Percentiles rank a stretch among this genome's conserved stretches.
phyloP scores from a whole-genome alignment of 495 filamentous ascomycete genomes.

The Daldinia concentrica region DNA sequence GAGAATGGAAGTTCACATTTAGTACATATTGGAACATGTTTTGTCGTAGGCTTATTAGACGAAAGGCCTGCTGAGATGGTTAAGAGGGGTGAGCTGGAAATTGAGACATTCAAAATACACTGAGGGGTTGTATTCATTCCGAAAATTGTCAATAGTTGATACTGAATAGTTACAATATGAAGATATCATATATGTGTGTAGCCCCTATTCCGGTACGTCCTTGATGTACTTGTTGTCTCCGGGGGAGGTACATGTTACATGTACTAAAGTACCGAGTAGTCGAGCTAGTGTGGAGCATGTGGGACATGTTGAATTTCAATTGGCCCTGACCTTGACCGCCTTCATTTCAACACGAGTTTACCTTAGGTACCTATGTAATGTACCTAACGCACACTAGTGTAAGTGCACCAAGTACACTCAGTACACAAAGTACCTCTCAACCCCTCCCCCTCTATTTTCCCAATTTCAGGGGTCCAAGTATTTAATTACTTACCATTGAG shows the following conservation, averaged over 20 bases:
- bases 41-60: background rate
- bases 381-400: no score
- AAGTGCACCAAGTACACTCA: background rate
- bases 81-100: slow-evolving; percentile 3
- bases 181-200: background rate
- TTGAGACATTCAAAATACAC: slow-evolving; percentile 23
- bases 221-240: background rate
- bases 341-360: slow-evolving; percentile 13
- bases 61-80: slow-evolving; percentile 14
- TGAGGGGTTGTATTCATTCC: no score
- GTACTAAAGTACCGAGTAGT: background rate
- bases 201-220: slow-evolving; percentile 22
- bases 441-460: slow-evolving; percentile 18
- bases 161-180: no score
- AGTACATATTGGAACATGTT: background rate
- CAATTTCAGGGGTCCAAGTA: slow-evolving; percentile 26
- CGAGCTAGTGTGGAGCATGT: slow-evolving; percentile 21
- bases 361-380: no score
- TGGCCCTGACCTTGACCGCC: slow-evolving; percentile 34
- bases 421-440: slow-evolving; percentile 16
- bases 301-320: slow-evolving; percentile 28
- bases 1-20: background rate
- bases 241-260: background rate
- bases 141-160: no score
- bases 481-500: slow-evolving; percentile 11